These are phyloP conservation scores for Polygonum aviculare DNA, from an alignment of 148 eudicot species.

Conservation along the genomic window DNA sequence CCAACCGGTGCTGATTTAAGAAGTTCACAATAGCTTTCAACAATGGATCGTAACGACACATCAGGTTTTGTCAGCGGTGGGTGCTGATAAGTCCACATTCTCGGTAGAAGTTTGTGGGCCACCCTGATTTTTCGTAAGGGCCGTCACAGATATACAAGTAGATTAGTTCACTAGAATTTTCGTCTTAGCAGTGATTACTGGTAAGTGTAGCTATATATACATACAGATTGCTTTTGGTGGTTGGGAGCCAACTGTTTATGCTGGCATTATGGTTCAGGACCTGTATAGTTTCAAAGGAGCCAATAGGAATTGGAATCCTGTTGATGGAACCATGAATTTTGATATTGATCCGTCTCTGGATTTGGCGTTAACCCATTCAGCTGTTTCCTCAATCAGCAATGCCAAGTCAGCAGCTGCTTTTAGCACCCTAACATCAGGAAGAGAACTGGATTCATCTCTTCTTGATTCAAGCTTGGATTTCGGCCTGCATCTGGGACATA, in stretches of 20 bases:
- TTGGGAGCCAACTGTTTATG: slow-evolving; percentile 16
- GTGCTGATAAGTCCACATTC: background rate
- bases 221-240: background rate
- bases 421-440: slow-evolving; percentile 20
- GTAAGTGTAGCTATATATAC: background rate
- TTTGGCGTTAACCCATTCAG: slow-evolving; percentile 29
- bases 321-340: slow-evolving; percentile 11
- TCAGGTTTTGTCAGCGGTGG: slow-evolving; percentile 80
- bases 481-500: slow-evolving; percentile 16
- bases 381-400: slow-evolving; percentile 16
- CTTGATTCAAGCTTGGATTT: slow-evolving; percentile 29
- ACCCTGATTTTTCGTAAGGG: slow-evolving; percentile 2
- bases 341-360: slow-evolving; percentile 30
- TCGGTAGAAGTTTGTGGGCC: slow-evolving; percentile 4
- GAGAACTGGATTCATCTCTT: slow-evolving; percentile 22
- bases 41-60: slow-evolving; percentile 72
- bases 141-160: slow-evolving; percentile 1
- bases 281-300: slow-evolving; percentile 14
- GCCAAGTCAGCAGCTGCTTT: slow-evolving; percentile 11
- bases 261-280: slow-evolving; percentile 17
- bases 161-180: background rate
- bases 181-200: background rate
- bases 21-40: background rate
- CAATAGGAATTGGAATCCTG: slow-evolving; percentile 27
- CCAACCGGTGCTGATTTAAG: slow-evolving; percentile 12